Conservation (phyloP, 2,329 filamentous ascomycete genomes). For the Fusarium sp. region DNA sequence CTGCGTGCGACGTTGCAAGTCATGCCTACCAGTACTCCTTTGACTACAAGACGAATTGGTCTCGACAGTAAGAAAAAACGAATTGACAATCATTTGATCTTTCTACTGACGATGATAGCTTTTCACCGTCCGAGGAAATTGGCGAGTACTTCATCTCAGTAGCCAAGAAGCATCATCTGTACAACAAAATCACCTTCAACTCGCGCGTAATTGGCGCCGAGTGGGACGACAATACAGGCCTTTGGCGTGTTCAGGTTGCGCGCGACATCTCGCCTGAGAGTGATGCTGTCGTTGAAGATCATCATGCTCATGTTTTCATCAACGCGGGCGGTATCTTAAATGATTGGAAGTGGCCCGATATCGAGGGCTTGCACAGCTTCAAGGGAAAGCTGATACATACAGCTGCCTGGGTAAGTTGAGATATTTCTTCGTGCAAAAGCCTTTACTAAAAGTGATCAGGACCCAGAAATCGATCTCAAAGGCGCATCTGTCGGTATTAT, state of each 20-base stretch:
- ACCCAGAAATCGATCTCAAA: neutral
- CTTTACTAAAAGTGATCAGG: neutral
- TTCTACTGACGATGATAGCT: neutral
- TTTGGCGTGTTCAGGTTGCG: neutral
- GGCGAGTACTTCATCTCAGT: conserved; percentile 13
- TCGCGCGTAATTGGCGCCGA: neutral
- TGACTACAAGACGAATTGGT: neutral
- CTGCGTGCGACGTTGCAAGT: conserved; percentile 5
- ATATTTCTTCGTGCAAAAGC: rapidly evolving
- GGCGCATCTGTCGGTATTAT: neutral
- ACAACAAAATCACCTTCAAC: neutral
- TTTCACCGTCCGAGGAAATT: conserved; percentile 1
- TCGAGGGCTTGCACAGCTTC: neutral
- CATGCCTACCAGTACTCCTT: conserved; percentile 7
- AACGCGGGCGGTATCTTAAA: conserved; percentile 8
- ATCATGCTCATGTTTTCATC: neutral
- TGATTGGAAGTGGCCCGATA: conserved; percentile 15
- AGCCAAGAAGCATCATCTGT: neutral
- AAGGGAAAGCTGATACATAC: neutral
- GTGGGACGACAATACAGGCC: neutral
- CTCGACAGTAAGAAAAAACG: neutral
- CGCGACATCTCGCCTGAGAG: neutral
- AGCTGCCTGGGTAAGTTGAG: neutral
- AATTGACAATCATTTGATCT: neutral
- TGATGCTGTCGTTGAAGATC: neutral